Evolutionary conservation across 176 grass and related monocot species (phyloP), one percentile per base, ranked within the genome.

Genomic region (Urochloa ruziziensis): DNA sequence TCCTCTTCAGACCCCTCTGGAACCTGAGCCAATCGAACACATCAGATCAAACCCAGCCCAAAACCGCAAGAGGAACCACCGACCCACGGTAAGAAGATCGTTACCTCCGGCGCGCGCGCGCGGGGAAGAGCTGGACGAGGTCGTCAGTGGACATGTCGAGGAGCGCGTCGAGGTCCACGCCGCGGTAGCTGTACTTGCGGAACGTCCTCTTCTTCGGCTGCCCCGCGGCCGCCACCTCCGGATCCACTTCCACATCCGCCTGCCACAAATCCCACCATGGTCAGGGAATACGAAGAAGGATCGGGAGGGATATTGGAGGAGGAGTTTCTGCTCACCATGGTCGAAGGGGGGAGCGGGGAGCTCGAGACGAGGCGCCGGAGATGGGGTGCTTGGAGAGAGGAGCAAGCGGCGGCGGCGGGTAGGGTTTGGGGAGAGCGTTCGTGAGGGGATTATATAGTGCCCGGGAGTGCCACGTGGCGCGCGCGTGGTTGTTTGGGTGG

Each of bases 171-270:
- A 97, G 95, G 70, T 97, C 95, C 58, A 97, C 92, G 56, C 95
- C 95, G n/a, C 95, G 88, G 88, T 93, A 97, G 68, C 90, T 91
- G 92, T 85, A 97, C 88, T 97, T 97, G 90, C 95, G 91, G 70
- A 97, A 97, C 74, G 95, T 97, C 86, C 95, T 97, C 92, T 97
- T 97, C 92, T 94, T 97, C 70, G 95, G 95, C 29, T 65, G 83
- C 1, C 47, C 93, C 17, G 46, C 88, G 44, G 88, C 78, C 19
- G 86, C 92, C 51, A 81, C 88, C 52, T 87, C 92, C 54, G 88
- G 25, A 0, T 97, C 90, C 44, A 92, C 88, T 4, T 90, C 88
- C 1, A 72, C 82, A 17, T 91, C 95, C 78, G 90, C 95, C 95
- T 94, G 67, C 36, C 33, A 89, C 51, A 34, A 71, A 8, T 12